phyloP scores from a whole-genome alignment of 148 eudicot species.

The Camellia granthamiana region DNA sequence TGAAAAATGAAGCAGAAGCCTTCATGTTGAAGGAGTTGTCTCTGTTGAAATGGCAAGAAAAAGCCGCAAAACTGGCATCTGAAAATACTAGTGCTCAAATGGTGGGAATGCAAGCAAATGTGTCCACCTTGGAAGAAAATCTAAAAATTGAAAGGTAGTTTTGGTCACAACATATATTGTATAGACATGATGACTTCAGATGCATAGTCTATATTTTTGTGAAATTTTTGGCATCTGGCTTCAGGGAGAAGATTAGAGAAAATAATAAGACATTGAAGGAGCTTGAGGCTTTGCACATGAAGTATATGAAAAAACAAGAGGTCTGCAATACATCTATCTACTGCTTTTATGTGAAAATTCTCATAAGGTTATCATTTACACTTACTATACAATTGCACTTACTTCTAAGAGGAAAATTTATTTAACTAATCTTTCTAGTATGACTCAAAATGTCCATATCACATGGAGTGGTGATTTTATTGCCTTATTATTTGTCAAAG shows the following conservation, averaged over 20 bases:
- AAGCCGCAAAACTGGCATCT: slow-evolving; percentile 72
- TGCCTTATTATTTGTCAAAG: background rate
- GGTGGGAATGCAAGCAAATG: slow-evolving; percentile 48
- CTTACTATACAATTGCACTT: background rate
- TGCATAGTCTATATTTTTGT: background rate
- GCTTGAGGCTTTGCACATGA: slow-evolving; percentile 65
- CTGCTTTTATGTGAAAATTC: background rate
- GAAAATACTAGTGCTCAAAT: slow-evolving; percentile 58
- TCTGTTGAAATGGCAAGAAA: slow-evolving; percentile 91
- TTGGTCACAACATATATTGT: background rate
- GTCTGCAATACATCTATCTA: slow-evolving; percentile 29
- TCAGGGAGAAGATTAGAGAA: slow-evolving; percentile 77
- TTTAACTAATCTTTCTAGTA: background rate
- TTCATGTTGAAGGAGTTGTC: slow-evolving; percentile 88
- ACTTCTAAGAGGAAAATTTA: background rate
- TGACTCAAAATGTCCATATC: background rate
- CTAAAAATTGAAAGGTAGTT: slow-evolving; percentile 66
- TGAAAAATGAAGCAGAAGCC: slow-evolving; percentile 93
- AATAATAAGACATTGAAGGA: slow-evolving; percentile 66
- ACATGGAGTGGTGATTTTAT: background rate
- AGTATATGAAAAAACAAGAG: slow-evolving; percentile 80
- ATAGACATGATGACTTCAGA: too few species aligned
- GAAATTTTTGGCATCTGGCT: background rate
- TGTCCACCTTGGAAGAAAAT: slow-evolving; percentile 66
- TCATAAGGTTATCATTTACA: background rate